phyloP scores from a whole-genome alignment of 768 basidiomycete genomes.

The Pisolithus sp. region DNA sequence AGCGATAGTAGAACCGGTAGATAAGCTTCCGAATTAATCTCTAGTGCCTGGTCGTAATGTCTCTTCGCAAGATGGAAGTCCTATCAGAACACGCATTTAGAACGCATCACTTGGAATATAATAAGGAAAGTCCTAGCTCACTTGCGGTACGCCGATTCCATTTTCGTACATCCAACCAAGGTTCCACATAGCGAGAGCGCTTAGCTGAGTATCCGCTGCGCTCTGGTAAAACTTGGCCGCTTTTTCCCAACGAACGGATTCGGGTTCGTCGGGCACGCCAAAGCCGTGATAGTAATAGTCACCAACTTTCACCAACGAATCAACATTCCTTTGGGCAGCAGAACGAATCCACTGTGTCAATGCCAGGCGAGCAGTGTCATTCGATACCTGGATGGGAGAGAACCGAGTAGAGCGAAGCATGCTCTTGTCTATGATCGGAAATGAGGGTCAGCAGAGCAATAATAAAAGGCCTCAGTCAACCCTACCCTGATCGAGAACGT shows the following conservation, averaged over 20 bases:
- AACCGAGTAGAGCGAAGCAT: constrained; percentile 62
- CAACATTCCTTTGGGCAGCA: constrained; percentile 90
- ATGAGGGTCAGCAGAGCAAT: constrained; percentile 10
- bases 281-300: constrained; percentile 95
- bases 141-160: constrained; percentile 86
- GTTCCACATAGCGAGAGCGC: constrained; percentile 97
- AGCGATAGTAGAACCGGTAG: constrained; percentile 82
- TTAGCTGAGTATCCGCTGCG: constrained; percentile 87
- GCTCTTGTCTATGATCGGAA: constrained; percentile 50
- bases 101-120: neutral
- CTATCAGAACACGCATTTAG: constrained; percentile 27
- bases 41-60: constrained; percentile 85
- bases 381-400: constrained; percentile 66
- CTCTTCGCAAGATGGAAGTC: constrained; percentile 97
- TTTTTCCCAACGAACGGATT: constrained; percentile 68
- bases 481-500: constrained; percentile 85
- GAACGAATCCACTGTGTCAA: constrained; percentile 93
- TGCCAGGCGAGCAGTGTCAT: constrained; percentile 76
- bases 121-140: constrained; percentile 24
- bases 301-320: constrained; percentile 95
- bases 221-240: constrained; percentile 93
- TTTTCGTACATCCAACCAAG: constrained; percentile 99
- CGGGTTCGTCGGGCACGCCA: constrained; percentile 66
- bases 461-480: constrained; percentile 30
- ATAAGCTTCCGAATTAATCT: constrained; percentile 85